These are phyloP conservation scores for Hygrocybe coccinea DNA, from an alignment of 768 basidiomycete genomes.

Conservation along the genomic window DNA sequence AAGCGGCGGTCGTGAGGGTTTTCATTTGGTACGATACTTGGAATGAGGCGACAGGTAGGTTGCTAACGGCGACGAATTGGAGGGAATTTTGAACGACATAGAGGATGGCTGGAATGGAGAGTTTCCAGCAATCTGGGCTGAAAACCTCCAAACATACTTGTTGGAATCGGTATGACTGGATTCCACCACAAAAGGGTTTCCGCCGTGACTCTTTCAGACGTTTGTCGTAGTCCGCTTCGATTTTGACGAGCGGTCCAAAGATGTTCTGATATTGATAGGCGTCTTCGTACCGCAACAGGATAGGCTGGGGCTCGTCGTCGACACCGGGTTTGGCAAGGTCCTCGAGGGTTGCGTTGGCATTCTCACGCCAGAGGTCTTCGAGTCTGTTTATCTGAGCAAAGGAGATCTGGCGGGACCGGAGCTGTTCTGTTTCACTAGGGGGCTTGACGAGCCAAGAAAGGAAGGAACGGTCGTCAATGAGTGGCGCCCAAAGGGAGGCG, in stretches of 20 bases:
- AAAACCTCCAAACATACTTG: too few species aligned
- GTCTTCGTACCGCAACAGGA: slow-evolving; percentile 89
- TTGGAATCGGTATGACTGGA: too few species aligned
- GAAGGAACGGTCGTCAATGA: slow-evolving; percentile 98
- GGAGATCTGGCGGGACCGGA: slow-evolving; percentile 93
- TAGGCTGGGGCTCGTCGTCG: slow-evolving; percentile 94
- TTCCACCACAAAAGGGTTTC: too few species aligned
- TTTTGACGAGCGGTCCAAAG: slow-evolving; percentile 97
- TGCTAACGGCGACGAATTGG: too few species aligned
- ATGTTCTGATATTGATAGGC: slow-evolving; percentile 99
- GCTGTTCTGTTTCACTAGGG: slow-evolving; percentile 92
- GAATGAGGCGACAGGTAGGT: too few species aligned
- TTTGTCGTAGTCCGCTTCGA: slow-evolving; percentile 99
- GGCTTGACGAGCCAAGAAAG: slow-evolving; percentile 99
- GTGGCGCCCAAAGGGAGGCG: slow-evolving; percentile 92
- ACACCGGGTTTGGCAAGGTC: slow-evolving; percentile 97
- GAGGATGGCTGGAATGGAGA: too few species aligned
- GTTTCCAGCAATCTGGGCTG: too few species aligned
- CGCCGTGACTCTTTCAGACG: slow-evolving; percentile 95
- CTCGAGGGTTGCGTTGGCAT: slow-evolving; percentile 88
- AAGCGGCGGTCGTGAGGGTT: too few species aligned
- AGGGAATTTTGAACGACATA: too few species aligned
- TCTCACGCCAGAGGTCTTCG: slow-evolving; percentile 97
- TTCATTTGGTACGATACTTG: too few species aligned
- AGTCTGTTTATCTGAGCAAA: slow-evolving; percentile 96